phyloP scores from a whole-genome alignment of 192 early-diverging fungal genomes.

The Spizellomyces punctatus region DNA sequence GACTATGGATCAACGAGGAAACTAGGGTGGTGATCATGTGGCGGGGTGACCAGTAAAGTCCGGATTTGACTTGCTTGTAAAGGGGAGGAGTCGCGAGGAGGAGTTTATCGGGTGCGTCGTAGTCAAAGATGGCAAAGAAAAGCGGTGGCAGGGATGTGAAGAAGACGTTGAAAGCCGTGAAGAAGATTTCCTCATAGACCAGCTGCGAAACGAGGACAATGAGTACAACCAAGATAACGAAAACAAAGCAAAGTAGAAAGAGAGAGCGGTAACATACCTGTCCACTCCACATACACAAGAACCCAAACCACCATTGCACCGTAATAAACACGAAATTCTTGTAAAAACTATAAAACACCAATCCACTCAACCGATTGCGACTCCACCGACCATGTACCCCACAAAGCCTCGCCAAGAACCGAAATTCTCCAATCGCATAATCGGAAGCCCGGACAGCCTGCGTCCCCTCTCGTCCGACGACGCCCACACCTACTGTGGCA shows the following conservation, averaged over 20 bases:
- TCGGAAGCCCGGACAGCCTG: conserved; percentile 62
- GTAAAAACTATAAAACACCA: conserved; percentile 60
- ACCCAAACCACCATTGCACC: conserved; percentile 55
- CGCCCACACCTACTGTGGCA: conserved; percentile 58
- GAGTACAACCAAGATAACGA: not conserved
- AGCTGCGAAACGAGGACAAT: conserved; percentile 19
- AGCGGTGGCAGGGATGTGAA: conserved; percentile 57
- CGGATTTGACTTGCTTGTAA: conserved; percentile 42
- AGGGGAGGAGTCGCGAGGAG: conserved; percentile 47
- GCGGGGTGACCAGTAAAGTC: conserved; percentile 28
- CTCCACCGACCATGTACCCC: conserved; percentile 58
- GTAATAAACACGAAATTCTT: conserved; percentile 61
- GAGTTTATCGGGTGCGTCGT: conserved; percentile 42
- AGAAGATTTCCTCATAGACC: conserved; percentile 57
- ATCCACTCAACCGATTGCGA: conserved; percentile 34
- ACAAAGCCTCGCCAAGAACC: conserved; percentile 52
- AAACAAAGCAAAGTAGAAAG: not conserved
- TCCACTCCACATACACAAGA: conserved; percentile 50
- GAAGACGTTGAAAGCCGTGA: conserved; percentile 57
- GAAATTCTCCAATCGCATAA: conserved; percentile 60
- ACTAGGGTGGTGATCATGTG: conserved; percentile 8
- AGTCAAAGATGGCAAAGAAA: conserved; percentile 51
- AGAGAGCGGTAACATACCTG: conserved; percentile 25
- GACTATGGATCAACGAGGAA: not conserved
- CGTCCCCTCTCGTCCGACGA: conserved; percentile 60